These are phyloP conservation scores for Aspergillus sp. DNA, from an alignment of 2,329 filamentous ascomycete species.

Conservation along the genomic window DNA sequence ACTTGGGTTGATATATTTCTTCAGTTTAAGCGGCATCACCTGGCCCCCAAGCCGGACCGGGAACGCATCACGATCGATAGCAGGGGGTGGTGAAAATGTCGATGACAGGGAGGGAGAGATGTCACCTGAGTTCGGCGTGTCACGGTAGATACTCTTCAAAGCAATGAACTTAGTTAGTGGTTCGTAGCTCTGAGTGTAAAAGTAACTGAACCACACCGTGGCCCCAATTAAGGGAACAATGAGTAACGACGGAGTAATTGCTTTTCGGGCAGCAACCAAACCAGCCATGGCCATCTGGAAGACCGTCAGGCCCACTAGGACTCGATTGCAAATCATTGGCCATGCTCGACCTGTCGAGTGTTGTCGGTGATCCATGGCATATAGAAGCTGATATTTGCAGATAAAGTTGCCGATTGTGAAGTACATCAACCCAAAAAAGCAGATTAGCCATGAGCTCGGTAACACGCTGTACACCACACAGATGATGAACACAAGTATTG, in stretches of 20 bases:
- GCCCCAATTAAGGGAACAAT: slow-evolving; percentile 74
- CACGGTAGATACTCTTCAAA: slow-evolving; percentile 74
- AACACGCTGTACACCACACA: slow-evolving; percentile 93
- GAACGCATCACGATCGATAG: slow-evolving; percentile 45
- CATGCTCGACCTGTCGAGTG: slow-evolving; percentile 78
- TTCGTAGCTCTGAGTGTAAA: slow-evolving; percentile 77
- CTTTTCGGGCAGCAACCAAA: slow-evolving; percentile 71
- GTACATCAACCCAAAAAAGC: slow-evolving; percentile 73
- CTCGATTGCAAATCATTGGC: slow-evolving; percentile 93
- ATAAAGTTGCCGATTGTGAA: slow-evolving; percentile 45
- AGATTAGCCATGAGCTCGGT: slow-evolving; percentile 73
- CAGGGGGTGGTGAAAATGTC: slow-evolving; percentile 41
- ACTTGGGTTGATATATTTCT: slow-evolving; percentile 50
- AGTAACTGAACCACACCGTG: slow-evolving; percentile 87
- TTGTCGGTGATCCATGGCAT: slow-evolving; percentile 90
- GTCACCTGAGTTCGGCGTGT: slow-evolving; percentile 50
- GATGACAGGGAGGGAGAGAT: slow-evolving; percentile 38
- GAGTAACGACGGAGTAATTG: slow-evolving; percentile 70
- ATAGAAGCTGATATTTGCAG: slow-evolving; percentile 80
- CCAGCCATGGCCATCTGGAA: slow-evolving; percentile 92
- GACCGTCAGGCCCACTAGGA: slow-evolving; percentile 80
- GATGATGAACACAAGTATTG: slow-evolving; percentile 89
- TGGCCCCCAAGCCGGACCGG: slow-evolving; percentile 42
- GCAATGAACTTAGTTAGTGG: slow-evolving; percentile 92
- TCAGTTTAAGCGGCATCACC: slow-evolving; percentile 40